phyloP scores from a whole-genome alignment of 345 rosid species.

The Carallia pectinifolia region DNA sequence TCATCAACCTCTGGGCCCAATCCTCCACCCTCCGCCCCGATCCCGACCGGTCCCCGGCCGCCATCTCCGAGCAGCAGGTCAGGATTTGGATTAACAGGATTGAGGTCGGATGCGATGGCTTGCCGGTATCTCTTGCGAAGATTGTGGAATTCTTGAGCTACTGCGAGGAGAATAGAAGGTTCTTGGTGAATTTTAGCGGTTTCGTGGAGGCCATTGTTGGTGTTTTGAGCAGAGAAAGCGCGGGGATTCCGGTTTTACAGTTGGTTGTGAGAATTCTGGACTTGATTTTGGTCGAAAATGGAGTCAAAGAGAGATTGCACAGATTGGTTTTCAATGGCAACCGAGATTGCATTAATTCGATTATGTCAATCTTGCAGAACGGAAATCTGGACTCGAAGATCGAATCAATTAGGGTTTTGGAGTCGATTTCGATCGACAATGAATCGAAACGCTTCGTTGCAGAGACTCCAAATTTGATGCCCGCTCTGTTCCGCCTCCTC shows the following conservation, averaged over 20 bases:
- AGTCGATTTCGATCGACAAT: slow-evolving; percentile 11
- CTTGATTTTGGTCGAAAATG: slow-evolving; percentile 14
- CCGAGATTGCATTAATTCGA: background rate
- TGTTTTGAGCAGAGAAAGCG: slow-evolving; percentile 1
- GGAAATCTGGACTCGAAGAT: slow-evolving; percentile 11
- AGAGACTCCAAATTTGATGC: slow-evolving; percentile 5
- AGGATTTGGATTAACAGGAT: slow-evolving; percentile 17
- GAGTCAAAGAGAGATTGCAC: slow-evolving; percentile 13
- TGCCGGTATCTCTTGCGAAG: slow-evolving; percentile 11
- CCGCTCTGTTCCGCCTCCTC: slow-evolving; percentile 8
- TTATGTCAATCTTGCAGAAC: slow-evolving; percentile 5
- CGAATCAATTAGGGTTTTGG: slow-evolving; percentile 14
- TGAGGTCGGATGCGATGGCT: background rate
- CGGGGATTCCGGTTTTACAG: slow-evolving; percentile 4
- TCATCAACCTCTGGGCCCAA: slow-evolving; percentile 23
- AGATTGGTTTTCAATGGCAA: slow-evolving; percentile 3
- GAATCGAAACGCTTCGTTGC: slow-evolving; percentile 18
- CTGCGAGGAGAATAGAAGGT: slow-evolving; percentile 11
- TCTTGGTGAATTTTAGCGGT: slow-evolving; percentile 8
- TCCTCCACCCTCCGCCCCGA: slow-evolving; percentile 6
- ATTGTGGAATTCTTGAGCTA: slow-evolving; percentile 10
- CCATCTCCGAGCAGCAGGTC: slow-evolving; percentile 10
- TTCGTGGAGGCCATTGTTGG: slow-evolving; percentile 16
- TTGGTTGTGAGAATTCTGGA: slow-evolving; percentile 14
- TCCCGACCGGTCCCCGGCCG: background rate